Evolutionary conservation across 164 flowering plant species (phyloP).

Genomic region (Brasenia schreberi): DNA sequence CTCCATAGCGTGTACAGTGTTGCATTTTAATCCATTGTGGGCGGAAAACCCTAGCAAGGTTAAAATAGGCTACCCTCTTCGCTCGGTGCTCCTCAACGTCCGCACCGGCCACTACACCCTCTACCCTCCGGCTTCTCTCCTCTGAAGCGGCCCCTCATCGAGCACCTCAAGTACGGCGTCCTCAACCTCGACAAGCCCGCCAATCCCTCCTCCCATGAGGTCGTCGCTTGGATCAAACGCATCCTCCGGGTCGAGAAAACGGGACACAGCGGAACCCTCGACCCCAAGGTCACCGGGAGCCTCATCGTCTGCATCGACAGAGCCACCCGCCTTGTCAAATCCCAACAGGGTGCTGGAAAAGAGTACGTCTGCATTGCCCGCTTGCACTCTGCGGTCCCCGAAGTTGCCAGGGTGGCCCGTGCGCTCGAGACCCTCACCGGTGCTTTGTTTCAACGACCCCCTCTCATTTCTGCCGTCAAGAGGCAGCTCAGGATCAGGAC

Average conservation of each 20-base stretch:
- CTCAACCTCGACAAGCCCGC: conserved; percentile 74
- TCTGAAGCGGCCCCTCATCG: conserved; percentile 53
- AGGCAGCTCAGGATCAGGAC: conserved; percentile 65
- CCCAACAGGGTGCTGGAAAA: conserved; percentile 79
- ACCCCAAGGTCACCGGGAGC: conserved; percentile 74
- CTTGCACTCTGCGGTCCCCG: conserved; percentile 47
- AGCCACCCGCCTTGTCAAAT: conserved; percentile 65
- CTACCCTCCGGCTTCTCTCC: conserved; percentile 58
- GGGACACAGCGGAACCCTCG: conserved; percentile 72
- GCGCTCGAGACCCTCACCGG: conserved; percentile 65
- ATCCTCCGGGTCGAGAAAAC: conserved; percentile 57
- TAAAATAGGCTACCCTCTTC: no score
- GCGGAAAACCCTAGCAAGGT: no score
- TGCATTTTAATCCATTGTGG: no score
- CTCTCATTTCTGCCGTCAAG: conserved; percentile 62
- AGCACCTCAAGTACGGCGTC: conserved; percentile 57
- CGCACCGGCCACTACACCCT: conserved; percentile 78
- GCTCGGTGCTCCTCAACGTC: conserved; percentile 28
- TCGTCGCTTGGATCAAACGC: conserved; percentile 75
- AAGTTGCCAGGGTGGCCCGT: conserved; percentile 44
- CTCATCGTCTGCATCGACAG: conserved; percentile 67
- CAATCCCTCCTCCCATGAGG: conserved; percentile 72
- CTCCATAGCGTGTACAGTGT: no score
- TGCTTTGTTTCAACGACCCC: conserved; percentile 66
- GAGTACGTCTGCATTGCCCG: conserved; percentile 74